A percentile compares a stretch with the other conserved stretches of the same genome.
These are phyloP conservation scores for Whalleya microplaca DNA, from an alignment of 2,329 filamentous ascomycete species.

Conservation along the genomic window DNA sequence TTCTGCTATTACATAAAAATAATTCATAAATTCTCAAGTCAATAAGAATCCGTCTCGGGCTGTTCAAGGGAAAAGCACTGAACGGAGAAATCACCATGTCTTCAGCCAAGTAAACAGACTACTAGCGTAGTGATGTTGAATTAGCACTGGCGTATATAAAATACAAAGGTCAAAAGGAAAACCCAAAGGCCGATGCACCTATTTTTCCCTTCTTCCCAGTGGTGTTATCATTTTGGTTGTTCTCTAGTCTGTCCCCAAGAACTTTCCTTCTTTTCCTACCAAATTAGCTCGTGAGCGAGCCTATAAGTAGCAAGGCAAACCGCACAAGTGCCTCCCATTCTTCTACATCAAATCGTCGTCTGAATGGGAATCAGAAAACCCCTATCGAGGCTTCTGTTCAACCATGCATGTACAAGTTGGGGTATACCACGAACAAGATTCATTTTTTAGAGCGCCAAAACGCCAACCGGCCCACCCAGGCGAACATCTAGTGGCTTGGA, in stretches of 20 bases:
- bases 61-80: neutral
- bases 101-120: neutral
- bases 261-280: neutral
- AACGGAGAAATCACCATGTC: neutral
- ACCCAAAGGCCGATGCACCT: conserved; percentile 6
- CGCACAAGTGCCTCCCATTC: neutral
- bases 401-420: neutral
- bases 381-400: neutral
- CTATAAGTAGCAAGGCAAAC: neutral
- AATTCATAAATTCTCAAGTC: neutral
- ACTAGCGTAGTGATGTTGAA: neutral
- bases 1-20: neutral
- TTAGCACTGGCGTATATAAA: conserved; percentile 11
- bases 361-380: neutral
- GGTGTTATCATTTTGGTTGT: conserved; percentile 19
- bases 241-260: conserved; percentile 1
- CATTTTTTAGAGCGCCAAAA: neutral
- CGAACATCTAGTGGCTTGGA: conserved; percentile 19
- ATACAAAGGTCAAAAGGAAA: conserved; percentile 8
- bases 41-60: neutral
- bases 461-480: conserved; percentile 1
- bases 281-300: neutral
- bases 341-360: neutral
- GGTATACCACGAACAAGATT: neutral
- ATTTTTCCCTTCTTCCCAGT: conserved; percentile 9